phyloP scores from a whole-genome alignment of 2,329 filamentous ascomycete species.

The Phyllosticta citribraziliensis region DNA sequence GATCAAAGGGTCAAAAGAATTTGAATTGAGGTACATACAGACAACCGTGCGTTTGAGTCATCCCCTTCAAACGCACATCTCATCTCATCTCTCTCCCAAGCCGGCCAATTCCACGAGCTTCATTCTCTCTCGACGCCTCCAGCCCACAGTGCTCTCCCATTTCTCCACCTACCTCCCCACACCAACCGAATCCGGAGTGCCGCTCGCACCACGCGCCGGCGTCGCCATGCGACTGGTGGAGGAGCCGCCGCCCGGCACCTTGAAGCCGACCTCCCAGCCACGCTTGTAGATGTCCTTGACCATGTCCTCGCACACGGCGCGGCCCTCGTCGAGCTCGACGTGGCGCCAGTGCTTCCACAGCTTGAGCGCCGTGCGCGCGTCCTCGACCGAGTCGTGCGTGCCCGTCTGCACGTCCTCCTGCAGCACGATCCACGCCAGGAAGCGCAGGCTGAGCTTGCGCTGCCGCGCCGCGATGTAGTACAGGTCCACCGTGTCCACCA shows the following conservation, averaged over 20 bases:
- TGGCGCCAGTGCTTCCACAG: conserved; percentile 84
- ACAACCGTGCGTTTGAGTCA: too few species aligned
- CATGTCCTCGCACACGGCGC: conserved; percentile 72
- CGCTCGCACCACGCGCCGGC: not conserved
- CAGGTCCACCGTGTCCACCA: conserved; percentile 87
- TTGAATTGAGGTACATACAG: too few species aligned
- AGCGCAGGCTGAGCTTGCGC: conserved; percentile 82
- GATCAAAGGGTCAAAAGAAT: too few species aligned
- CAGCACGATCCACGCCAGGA: conserved; percentile 82
- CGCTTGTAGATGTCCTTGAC: conserved; percentile 74
- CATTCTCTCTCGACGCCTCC: too few species aligned
- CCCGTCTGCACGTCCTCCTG: conserved; percentile 90
- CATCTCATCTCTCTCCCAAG: too few species aligned
- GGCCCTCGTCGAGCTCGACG: conserved; percentile 80
- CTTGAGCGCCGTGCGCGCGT: conserved; percentile 81
- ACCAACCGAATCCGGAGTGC: conserved; percentile 9
- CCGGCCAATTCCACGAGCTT: too few species aligned
- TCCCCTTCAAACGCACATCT: too few species aligned
- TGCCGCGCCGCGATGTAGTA: conserved; percentile 75
- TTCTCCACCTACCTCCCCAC: conserved; percentile 5
- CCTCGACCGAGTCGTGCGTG: conserved; percentile 91
- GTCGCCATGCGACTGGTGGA: not conserved
- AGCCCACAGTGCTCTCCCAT: too few species aligned
- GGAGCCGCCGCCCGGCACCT: conserved; percentile 18
- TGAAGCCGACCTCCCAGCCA: conserved; percentile 45